Base-by-base conservation (phyloP, 1,284 basidiomycete species). In the Ganoderma meredithae region DNA sequence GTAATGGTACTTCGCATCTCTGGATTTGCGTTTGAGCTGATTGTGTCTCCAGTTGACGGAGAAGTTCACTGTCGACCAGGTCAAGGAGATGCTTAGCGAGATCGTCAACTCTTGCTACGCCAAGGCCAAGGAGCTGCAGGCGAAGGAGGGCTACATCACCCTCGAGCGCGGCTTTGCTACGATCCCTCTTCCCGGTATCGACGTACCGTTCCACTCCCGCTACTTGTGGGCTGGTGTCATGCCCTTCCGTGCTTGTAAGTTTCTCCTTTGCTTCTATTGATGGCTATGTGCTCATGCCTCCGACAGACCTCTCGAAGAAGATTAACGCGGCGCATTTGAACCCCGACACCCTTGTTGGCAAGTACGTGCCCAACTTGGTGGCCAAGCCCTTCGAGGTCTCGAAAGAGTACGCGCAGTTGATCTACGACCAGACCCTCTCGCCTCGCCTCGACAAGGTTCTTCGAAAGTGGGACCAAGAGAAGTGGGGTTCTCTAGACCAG, bases 201-300 rank as follows among this genome's bases (percentile, higher is more conserved):
- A 99, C 76, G 97, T 99, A 13, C 97, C 98, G 13, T 99, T 99
- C 94, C 97, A 99, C 82, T 97, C 97, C 10, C 93, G 95, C 74
- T 99, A 99, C 83, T 89, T 99, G 59, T 97, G 97, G 98, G 96
- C 96, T 40, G 98, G 97, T 80, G 98, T 99, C 62, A 90, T 99
- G 90, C 96, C 95, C 4, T 97, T 97, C 93, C 90, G 95, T 73
- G 93, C 94, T 60, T 96, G 93, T 95, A 78, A 81, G 92, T 84
- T 22, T 60, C 64, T 53, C 52, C 2, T 52, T 47, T 69, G 53
- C 19, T 70, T 40, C 61, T 31, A n/a, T 17, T 58, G 13, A 40
- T 13, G n/a, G 17, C 8, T 2, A 13, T 31, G 40, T 59, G 27
- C n/a, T 15, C 10, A 49, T 22, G 22, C 67, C 31, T 56, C 10